Evolutionary conservation across 2,329 filamentous ascomycete genomes (phyloP).

Genomic region (Aciculosporium take): DNA sequence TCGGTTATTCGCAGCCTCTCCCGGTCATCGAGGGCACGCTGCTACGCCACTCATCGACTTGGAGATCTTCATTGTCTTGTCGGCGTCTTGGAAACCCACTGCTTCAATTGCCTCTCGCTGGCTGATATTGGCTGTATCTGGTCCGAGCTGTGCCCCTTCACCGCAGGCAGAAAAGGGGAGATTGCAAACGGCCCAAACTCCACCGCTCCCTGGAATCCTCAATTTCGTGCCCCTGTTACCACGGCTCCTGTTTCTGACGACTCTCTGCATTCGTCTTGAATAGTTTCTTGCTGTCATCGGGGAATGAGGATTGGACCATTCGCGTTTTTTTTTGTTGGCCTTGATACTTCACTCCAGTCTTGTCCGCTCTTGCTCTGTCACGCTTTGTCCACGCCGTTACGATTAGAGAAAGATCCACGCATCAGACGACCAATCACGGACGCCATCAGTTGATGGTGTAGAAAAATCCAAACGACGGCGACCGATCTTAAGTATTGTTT

Average conservation of each 20-base stretch:
- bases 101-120: not conserved
- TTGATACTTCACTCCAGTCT: not conserved
- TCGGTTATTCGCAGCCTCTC: constrained; percentile 8
- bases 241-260: not conserved
- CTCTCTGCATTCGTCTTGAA: not conserved
- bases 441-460: constrained; percentile 1
- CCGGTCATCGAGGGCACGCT: constrained; percentile 7
- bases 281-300: not conserved
- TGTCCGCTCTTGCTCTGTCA: not conserved
- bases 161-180: not conserved
- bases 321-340: not conserved
- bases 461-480: not conserved
- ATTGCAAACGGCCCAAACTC: not conserved
- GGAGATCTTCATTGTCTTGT: not conserved
- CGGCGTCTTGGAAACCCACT: not conserved
- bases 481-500: constrained; percentile 1
- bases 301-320: not conserved
- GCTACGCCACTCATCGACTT: constrained; percentile 7
- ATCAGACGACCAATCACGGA: not conserved
- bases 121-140: not conserved
- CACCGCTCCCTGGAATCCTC: not conserved
- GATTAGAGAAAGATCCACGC: not conserved
- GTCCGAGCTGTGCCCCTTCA: not conserved
- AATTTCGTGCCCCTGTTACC: constrained; percentile 1
- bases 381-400: constrained; percentile 1